phyloP scores from a whole-genome alignment of 75 land plant species.

The Pinus albicaulis region DNA sequence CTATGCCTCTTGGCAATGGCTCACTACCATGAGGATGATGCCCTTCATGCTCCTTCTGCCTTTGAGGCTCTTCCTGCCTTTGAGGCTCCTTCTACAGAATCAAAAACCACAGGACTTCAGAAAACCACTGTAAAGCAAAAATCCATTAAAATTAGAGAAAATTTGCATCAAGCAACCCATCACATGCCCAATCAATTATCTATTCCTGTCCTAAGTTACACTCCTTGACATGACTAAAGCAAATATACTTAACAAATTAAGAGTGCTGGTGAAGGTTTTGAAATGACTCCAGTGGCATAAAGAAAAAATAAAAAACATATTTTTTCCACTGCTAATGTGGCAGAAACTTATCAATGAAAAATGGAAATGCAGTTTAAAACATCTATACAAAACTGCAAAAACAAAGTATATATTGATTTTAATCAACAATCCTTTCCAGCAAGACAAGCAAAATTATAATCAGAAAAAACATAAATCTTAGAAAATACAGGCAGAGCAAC shows the following conservation, averaged over 20 bases:
- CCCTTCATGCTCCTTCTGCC: slow-evolving; percentile 15
- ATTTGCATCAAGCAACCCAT: background rate
- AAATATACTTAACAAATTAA: background rate
- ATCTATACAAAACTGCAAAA: background rate
- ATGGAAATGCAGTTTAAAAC: background rate
- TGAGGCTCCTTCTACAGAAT: background rate
- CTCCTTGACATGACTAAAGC: background rate
- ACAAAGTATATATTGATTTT: background rate
- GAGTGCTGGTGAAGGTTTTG: background rate
- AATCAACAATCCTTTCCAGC: background rate
- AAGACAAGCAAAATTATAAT: background rate
- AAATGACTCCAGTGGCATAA: background rate
- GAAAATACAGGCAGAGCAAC: background rate
- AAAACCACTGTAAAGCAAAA: background rate
- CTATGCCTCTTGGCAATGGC: slow-evolving; percentile 67
- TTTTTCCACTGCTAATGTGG: no score
- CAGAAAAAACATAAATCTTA: no score
- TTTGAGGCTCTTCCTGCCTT: background rate
- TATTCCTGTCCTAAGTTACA: background rate
- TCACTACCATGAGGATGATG: slow-evolving; percentile 51
- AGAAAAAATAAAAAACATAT: no score
- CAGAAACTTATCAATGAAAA: background rate
- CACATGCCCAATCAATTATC: background rate
- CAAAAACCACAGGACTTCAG: slow-evolving; percentile 1
- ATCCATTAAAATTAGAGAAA: background rate